These are phyloP conservation scores for Melanogaster broomeanus DNA, from an alignment of 768 basidiomycete genomes.

Conservation along the genomic window DNA sequence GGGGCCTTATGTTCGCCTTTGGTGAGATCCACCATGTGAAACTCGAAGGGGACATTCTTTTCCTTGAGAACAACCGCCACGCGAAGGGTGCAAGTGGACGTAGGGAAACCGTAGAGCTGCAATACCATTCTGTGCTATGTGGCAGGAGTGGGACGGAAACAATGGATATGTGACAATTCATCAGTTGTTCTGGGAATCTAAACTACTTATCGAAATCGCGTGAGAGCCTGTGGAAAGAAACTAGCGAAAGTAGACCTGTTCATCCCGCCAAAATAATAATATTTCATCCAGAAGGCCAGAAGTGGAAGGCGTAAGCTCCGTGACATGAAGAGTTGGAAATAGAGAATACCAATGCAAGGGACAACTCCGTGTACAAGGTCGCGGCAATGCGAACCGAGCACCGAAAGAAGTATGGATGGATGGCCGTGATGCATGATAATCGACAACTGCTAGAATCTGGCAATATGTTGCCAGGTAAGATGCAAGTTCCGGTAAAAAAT, in stretches of 20 bases:
- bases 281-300: neutral
- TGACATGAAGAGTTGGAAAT: no score
- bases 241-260: neutral
- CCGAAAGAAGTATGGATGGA: neutral
- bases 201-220: constrained; percentile 6
- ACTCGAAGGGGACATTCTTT: constrained; percentile 55
- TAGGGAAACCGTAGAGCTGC: constrained; percentile 15
- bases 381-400: neutral
- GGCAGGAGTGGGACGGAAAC: neutral
- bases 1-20: constrained; percentile 48
- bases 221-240: constrained; percentile 5
- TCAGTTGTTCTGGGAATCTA: neutral
- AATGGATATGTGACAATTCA: neutral
- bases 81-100: constrained; percentile 51
- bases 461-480: no score
- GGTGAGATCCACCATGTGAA: constrained; percentile 43
- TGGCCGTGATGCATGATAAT: no score
- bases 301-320: neutral
- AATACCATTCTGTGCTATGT: constrained; percentile 16
- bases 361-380: neutral
- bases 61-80: constrained; percentile 54
- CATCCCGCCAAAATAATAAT: neutral
- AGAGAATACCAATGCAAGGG: neutral
- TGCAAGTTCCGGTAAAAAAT: no score
- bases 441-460: no score